phyloP scores from a whole-genome alignment of 345 rosid genomes.

The Murraya paniculata region DNA sequence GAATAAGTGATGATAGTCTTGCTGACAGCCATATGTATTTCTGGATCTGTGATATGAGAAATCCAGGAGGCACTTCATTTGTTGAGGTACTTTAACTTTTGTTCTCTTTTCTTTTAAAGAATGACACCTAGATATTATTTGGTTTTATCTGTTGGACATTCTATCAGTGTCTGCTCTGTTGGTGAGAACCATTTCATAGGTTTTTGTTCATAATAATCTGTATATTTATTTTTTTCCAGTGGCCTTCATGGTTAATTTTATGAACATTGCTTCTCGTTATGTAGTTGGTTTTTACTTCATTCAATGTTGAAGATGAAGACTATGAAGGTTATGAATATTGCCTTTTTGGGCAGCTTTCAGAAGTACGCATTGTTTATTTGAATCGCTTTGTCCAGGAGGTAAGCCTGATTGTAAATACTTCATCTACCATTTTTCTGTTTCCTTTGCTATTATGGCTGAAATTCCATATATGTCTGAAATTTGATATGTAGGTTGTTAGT shows the following conservation, averaged over 20 bases:
- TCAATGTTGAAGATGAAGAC: constrained; percentile 79
- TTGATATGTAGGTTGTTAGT: constrained; percentile 56
- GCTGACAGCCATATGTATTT: constrained; percentile 75
- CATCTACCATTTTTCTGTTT: neutral
- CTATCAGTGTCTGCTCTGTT: neutral
- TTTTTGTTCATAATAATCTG: neutral
- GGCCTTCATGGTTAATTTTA: neutral
- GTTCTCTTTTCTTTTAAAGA: neutral
- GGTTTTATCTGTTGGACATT: neutral
- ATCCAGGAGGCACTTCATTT: constrained; percentile 95
- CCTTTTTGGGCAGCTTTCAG: constrained; percentile 91
- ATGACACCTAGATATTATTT: neutral
- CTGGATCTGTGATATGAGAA: constrained; percentile 98
- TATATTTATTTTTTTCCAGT: neutral
- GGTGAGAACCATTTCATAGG: neutral
- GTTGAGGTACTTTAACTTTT: constrained; percentile 60
- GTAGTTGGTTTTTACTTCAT: constrained; percentile 88
- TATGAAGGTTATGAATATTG: constrained; percentile 84
- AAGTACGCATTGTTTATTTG: constrained; percentile 91
- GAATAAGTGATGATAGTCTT: constrained; percentile 96
- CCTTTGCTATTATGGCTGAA: constrained; percentile 27
- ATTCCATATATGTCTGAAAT: constrained; percentile 29
- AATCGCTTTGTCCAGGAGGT: constrained; percentile 99
- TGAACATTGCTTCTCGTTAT: constrained; percentile 15
- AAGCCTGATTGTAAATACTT: constrained; percentile 19